A percentile compares a stretch with the other conserved stretches of the same genome.
phyloP scores from a whole-genome alignment of 345 rosid genomes.

The Viola odorata region DNA sequence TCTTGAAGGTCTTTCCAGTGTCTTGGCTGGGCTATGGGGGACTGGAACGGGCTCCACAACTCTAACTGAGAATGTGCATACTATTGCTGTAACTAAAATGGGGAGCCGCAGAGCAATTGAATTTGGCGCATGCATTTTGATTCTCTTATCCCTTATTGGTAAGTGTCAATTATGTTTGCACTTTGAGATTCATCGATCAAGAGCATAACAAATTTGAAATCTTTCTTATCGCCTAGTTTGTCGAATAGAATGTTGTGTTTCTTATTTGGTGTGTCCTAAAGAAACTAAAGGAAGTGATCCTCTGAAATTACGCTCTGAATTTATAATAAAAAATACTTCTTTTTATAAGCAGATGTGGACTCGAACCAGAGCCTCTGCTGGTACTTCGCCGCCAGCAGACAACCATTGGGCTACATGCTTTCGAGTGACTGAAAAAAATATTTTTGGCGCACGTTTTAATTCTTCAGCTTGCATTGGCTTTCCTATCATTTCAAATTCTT shows the following conservation, averaged over 20 bases:
- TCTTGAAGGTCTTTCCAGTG: slow-evolving; percentile 82
- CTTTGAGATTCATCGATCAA: background rate
- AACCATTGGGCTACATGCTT: no score
- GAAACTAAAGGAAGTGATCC: background rate
- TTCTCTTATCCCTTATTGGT: slow-evolving; percentile 83
- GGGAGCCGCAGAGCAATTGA: slow-evolving; percentile 96
- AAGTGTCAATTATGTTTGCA: slow-evolving; percentile 21
- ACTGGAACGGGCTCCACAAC: slow-evolving; percentile 95
- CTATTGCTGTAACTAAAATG: slow-evolving; percentile 96
- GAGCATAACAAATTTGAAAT: background rate
- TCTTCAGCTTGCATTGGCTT: no score
- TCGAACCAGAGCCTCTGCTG: no score
- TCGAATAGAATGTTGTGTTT: background rate
- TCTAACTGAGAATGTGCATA: slow-evolving; percentile 93
- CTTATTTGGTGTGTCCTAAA: background rate
- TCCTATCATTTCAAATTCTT: no score
- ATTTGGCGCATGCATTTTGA: slow-evolving; percentile 69
- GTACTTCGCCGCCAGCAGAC: no score
- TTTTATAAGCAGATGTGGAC: no score
- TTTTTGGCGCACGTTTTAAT: no score
- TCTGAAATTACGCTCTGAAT: no score
- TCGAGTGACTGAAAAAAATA: no score
- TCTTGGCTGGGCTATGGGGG: slow-evolving; percentile 99
- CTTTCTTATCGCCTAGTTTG: background rate
- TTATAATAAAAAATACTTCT: no score